Base-by-base conservation (phyloP, 106 monocot species). In the Platanthera zijinensis region DNA sequence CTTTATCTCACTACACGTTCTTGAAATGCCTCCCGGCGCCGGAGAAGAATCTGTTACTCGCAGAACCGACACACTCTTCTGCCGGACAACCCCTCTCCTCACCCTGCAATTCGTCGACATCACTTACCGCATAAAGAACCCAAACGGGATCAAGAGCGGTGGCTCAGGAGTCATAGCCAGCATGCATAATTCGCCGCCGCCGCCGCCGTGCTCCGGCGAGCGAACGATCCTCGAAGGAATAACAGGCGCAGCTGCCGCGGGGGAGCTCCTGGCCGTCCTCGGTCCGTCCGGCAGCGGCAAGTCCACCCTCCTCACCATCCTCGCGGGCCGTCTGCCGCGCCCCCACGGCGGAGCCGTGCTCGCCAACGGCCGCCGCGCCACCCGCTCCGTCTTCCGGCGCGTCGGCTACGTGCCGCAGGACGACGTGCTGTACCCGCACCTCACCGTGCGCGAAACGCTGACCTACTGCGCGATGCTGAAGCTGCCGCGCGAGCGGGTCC, bases 231-330 rank as follows among this genome's bases (percentile, higher is more conserved):
- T 95, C 4, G 80, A 81, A 30, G 84, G 86, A 3, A 52, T 92
- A 21, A 88, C 86, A 8, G 95, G 92, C 14, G 75, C 68, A 48
- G 95, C 75, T 7, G 57, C 22, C 47, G 88, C 92, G 0, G 90
- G 95, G 7, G 92, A 95, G 82, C 15, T 95, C 8, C 82, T 92
- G 0, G 95, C 95, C 22, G 57, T 92, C 5, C 86, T 95, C 19
- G 95, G 95, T 32, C 95, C 95, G 0, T 95, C 95, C 4, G 92
- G 95, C 10, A 92, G 95, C 83, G 95, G 95, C 19, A 95, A 95
- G 78, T 92, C 95, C 9, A 95, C 92, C 10, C 83, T 95, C 14
- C 80, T 95, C 3, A 82, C 73, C 53, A 74, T 89, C 9, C 84
- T 95, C 18, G 91, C 80, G 14, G 91, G 95, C 50, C 81, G 87